Evolutionary conservation across 2,329 filamentous ascomycete genomes (phyloP).

Genomic region (Claviceps sp.): DNA sequence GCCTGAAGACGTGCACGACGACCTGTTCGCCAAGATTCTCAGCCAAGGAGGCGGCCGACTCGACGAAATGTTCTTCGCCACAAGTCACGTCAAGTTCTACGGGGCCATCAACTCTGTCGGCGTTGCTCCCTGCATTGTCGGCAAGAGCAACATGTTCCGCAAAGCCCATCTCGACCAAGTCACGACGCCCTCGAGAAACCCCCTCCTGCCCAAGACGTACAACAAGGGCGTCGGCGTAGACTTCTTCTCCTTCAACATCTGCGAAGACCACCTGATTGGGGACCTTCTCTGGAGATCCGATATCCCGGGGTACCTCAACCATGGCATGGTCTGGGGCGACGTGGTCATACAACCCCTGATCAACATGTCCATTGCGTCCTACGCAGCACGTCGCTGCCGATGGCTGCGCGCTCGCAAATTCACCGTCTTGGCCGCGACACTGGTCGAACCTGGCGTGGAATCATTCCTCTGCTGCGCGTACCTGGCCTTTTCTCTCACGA

Average conservation of each 20-base stretch:
- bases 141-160: slow-evolving; percentile 98
- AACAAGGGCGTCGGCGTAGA: slow-evolving; percentile 58
- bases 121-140: slow-evolving; percentile 83
- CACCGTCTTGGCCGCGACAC: slow-evolving; percentile 75
- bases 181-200: slow-evolving; percentile 36
- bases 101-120: slow-evolving; percentile 89
- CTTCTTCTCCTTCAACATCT: slow-evolving; percentile 91
- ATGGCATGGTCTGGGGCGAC: slow-evolving; percentile 74
- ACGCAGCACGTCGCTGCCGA: slow-evolving; percentile 66
- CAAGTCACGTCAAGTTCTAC: slow-evolving; percentile 94
- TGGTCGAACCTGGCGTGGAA: slow-evolving; percentile 89
- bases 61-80: slow-evolving; percentile 90
- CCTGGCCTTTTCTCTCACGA: slow-evolving; percentile 66
- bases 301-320: slow-evolving; percentile 56
- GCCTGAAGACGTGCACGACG: neutral
- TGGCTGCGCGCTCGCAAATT: slow-evolving; percentile 94
- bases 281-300: slow-evolving; percentile 74
- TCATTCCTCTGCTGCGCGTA: slow-evolving; percentile 72
- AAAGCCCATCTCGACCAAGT: slow-evolving; percentile 75
- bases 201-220: slow-evolving; percentile 25
- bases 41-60: slow-evolving; percentile 60
- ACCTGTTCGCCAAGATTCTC: slow-evolving; percentile 17
- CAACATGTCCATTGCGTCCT: slow-evolving; percentile 63
- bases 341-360: slow-evolving; percentile 82
- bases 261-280: slow-evolving; percentile 92